Conservation (phyloP, 2,329 filamentous ascomycete species). For the Fonsecaea multimorphosa region DNA sequence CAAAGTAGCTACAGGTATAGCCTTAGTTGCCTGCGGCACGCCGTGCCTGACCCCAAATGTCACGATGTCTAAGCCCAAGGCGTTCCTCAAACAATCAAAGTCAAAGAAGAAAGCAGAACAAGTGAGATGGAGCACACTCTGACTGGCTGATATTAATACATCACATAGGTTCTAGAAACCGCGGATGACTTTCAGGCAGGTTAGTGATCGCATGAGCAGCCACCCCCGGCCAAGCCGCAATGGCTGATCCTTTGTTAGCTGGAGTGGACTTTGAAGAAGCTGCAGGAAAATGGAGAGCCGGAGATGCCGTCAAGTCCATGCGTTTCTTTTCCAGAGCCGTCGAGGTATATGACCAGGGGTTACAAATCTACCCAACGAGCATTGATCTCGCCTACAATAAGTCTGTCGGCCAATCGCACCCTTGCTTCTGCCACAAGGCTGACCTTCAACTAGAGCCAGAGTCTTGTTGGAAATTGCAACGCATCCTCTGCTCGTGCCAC, state of each 20-base stretch:
- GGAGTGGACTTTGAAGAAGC: slow-evolving; percentile 74
- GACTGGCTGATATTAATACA: slow-evolving; percentile 21
- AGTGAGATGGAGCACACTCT: slow-evolving; percentile 40
- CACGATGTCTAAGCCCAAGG: slow-evolving; percentile 39
- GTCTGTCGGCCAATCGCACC: slow-evolving; percentile 49
- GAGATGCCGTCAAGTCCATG: slow-evolving; percentile 69
- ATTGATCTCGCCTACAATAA: slow-evolving; percentile 80
- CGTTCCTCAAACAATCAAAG: slow-evolving; percentile 39
- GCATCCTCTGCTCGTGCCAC: slow-evolving; percentile 65
- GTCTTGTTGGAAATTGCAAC: slow-evolving; percentile 73
- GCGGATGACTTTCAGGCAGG: slow-evolving; percentile 72
- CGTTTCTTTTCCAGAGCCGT: slow-evolving; percentile 67
- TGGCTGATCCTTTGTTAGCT: slow-evolving; percentile 45
- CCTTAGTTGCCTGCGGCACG: neutral
- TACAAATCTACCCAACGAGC: slow-evolving; percentile 64
- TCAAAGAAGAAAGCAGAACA: slow-evolving; percentile 45
- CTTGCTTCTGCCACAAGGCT: slow-evolving; percentile 8
- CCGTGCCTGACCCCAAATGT: neutral
- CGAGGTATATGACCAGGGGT: slow-evolving; percentile 68
- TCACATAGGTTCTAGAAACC: slow-evolving; percentile 60
- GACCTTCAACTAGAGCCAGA: slow-evolving; percentile 59
- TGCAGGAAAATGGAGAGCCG: slow-evolving; percentile 75
- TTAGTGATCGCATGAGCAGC: slow-evolving; percentile 40
- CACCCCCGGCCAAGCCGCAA: slow-evolving; percentile 2
- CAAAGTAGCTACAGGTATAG: neutral